Base-by-base conservation (phyloP, 2,329 filamentous ascomycete genomes). In the Colletotrichum lindemuthianum region DNA sequence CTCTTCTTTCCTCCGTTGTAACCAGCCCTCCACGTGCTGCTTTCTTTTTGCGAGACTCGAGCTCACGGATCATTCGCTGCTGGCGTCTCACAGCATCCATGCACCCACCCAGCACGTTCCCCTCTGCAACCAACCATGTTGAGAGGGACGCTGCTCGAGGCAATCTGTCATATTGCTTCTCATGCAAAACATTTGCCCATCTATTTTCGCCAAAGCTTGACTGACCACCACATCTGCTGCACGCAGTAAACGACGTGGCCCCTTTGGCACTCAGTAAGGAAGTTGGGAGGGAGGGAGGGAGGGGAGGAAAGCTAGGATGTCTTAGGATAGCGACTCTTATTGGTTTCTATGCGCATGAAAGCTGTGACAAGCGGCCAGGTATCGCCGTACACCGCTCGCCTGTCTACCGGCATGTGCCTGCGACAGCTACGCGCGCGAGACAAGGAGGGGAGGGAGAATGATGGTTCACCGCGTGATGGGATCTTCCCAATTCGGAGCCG, bases 31-130 rank as follows among this genome's bases (percentile, higher is more conserved):
- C 11, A 40, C 33, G 10, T 15, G 34, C 34, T 36, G 33, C 13
- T 39, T n/a, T 11, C 3, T 13, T 41, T 24, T 33, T 33, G 48
- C 58, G 51, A 44, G 39, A 32, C 52, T 43, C 15, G 12, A 15
- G 37, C 44, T 44, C 41, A 24, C 24, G 12, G 15, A 40, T 24
- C 41, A 36, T 40, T 55, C 13, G 50, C 60, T 60, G 40, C 47
- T 56, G 41, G 33, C 51, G 61, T 61, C 61, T 65, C 61, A 65
- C 58, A 61, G 52, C 47, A 65, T 61, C 51, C 51, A 57, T 61
- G 58, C 58, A 34, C 60, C 50, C 58, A 34, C 60, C 50, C 44
- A 44, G 61, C 57, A 65, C 61, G 58, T 44, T 41, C 58, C 47
- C 47, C 48, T 16, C 7, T 24, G 24, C 24, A 24, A 24, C 24